Evolutionary conservation across 2,329 filamentous ascomycete species (phyloP).

Genomic region (Claviceps pazoutovae): DNA sequence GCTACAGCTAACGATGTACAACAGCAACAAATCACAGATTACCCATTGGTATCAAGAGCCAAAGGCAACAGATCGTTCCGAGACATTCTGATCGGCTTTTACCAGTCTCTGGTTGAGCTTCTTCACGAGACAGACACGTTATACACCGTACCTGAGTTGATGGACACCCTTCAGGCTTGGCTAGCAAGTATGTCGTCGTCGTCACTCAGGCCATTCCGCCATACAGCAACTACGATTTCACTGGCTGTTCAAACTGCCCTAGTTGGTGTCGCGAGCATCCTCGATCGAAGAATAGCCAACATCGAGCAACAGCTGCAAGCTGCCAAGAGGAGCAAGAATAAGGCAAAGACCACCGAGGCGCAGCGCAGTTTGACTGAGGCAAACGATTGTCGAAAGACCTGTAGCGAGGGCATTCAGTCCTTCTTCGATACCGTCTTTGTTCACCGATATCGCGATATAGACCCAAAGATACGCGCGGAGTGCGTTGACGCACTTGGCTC

Average conservation of each 20-base stretch:
- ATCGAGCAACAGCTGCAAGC: slow-evolving; percentile 66
- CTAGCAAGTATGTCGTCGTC: slow-evolving; percentile 83
- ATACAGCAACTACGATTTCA: slow-evolving; percentile 79
- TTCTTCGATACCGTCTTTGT: slow-evolving; percentile 90
- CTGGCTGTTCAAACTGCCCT: slow-evolving; percentile 67
- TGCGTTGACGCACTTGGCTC: slow-evolving; percentile 75
- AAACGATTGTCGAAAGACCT: slow-evolving; percentile 52
- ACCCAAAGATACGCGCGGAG: slow-evolving; percentile 75
- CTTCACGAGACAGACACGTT: slow-evolving; percentile 72
- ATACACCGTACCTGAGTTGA: slow-evolving; percentile 61
- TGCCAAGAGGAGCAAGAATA: slow-evolving; percentile 62
- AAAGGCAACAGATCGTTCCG: slow-evolving; percentile 69
- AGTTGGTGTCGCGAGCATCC: slow-evolving; percentile 55
- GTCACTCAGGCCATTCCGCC: slow-evolving; percentile 74
- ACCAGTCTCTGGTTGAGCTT: slow-evolving; percentile 59
- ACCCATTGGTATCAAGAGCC: slow-evolving; percentile 74
- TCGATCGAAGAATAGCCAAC: slow-evolving; percentile 60
- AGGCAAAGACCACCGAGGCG: slow-evolving; percentile 59
- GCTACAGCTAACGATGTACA: slow-evolving; percentile 14
- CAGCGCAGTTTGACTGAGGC: slow-evolving; percentile 59
- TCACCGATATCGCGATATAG: slow-evolving; percentile 88
- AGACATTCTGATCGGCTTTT: slow-evolving; percentile 63
- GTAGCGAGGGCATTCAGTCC: slow-evolving; percentile 63
- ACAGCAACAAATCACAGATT: slow-evolving; percentile 69
- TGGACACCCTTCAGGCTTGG: slow-evolving; percentile 87